Evolutionary conservation across 1,139 yeast genomes (phyloP).

Genomic region (Debaryomyces udenii): DNA sequence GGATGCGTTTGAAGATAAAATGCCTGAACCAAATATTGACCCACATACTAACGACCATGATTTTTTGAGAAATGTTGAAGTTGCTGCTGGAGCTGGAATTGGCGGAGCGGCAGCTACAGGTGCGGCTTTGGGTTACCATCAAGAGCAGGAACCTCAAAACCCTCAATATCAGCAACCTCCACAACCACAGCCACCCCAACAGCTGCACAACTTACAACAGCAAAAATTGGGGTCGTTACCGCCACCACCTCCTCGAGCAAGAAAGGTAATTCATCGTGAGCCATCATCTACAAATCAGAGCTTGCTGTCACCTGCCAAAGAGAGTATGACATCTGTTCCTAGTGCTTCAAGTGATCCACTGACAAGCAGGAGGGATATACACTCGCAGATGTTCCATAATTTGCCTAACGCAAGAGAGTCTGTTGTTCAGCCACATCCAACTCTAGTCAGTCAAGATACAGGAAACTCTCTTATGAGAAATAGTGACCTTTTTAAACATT

Average conservation of each 20-base stretch:
- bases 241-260: conserved; percentile 77
- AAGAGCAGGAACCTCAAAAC: conserved; percentile 10
- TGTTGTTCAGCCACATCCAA: conserved; percentile 24
- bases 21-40: conserved; percentile 23
- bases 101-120: conserved; percentile 14
- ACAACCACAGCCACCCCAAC: conserved; percentile 1
- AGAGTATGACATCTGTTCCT: too few species aligned
- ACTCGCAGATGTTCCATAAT: conserved; percentile 58
- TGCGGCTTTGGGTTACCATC: background rate
- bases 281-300: conserved; percentile 5
- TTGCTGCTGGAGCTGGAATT: conserved; percentile 9
- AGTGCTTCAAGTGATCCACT: conserved; percentile 8
- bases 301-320: conserved; percentile 1
- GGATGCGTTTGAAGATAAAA: conserved; percentile 17
- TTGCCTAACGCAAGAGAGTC: conserved; percentile 48
- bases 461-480: conserved; percentile 38
- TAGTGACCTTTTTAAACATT: conserved; percentile 49
- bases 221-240: conserved; percentile 19
- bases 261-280: conserved; percentile 49
- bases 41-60: background rate
- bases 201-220: background rate
- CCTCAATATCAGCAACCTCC: conserved; percentile 7
- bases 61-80: conserved; percentile 3
- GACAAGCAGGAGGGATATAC: conserved; percentile 46
- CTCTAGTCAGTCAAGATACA: conserved; percentile 33